Evolutionary conservation across 1,139 yeast genomes (phyloP).

Genomic region (Yamadazyma taylorii): DNA sequence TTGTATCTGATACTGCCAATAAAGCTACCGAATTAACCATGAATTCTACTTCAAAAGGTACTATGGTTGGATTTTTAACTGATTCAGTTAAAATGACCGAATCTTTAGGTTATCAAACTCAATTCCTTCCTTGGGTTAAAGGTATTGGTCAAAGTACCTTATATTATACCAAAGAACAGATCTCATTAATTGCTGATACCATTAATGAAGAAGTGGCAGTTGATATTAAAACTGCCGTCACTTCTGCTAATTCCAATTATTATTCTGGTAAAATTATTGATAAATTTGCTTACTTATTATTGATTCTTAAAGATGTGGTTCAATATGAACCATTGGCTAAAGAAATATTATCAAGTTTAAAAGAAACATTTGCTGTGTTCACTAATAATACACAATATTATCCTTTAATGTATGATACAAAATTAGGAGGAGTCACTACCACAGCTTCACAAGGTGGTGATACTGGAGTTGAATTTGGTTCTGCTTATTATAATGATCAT

Average conservation of each 20-base stretch:
- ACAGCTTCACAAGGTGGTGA: conserved; percentile 2
- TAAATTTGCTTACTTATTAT: conserved; percentile 71
- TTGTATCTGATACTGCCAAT: conserved; percentile 35
- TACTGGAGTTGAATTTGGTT: conserved; percentile 18
- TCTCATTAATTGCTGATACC: conserved; percentile 41
- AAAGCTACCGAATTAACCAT: conserved; percentile 51
- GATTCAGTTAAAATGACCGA: conserved; percentile 51
- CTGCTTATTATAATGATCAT: conserved; percentile 69
- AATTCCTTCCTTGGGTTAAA: conserved; percentile 62
- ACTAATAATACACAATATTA: conserved; percentile 55
- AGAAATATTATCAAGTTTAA: conserved; percentile 49
- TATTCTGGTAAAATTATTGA: conserved; percentile 75
- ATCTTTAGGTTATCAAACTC: conserved; percentile 46
- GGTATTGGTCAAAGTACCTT: conserved; percentile 18
- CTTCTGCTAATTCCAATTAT: conserved; percentile 62
- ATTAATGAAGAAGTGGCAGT: conserved; percentile 57
- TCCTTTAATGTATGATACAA: conserved; percentile 61
- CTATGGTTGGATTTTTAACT: conserved; percentile 60
- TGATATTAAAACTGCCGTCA: conserved; percentile 56
- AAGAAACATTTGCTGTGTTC: conserved; percentile 60
- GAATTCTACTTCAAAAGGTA: conserved; percentile 66
- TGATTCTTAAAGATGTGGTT: conserved; percentile 57
- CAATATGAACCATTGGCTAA: conserved; percentile 47
- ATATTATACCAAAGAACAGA: conserved; percentile 37
- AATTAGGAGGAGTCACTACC: conserved; percentile 1